A percentile compares a stretch with the other conserved stretches of the same genome.
phyloP scores from a whole-genome alignment of 2,329 filamentous ascomycete genomes.

The Cadophora luteo-olivacea region DNA sequence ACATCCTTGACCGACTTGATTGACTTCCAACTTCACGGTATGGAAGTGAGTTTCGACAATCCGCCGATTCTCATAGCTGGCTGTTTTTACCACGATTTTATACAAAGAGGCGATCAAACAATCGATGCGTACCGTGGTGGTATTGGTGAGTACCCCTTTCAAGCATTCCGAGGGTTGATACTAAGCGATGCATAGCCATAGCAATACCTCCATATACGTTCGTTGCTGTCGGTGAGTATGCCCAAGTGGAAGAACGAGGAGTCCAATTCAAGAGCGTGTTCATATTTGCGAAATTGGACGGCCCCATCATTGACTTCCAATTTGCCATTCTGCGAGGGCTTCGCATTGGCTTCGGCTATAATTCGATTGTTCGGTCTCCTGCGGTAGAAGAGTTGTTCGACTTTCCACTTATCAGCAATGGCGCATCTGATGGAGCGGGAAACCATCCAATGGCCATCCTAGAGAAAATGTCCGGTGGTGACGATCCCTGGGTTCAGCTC shows the following conservation, averaged over 20 bases:
- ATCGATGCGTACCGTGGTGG: constrained; percentile 37
- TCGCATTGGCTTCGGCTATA: constrained; percentile 50
- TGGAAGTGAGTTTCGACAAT: constrained; percentile 45
- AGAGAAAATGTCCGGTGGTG: constrained; percentile 6
- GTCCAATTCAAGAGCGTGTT: constrained; percentile 43
- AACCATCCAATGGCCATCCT: constrained; percentile 21
- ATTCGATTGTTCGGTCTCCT: constrained; percentile 46
- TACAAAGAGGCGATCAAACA: constrained; percentile 11
- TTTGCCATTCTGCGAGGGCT: constrained; percentile 49
- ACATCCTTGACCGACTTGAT: constrained; percentile 36
- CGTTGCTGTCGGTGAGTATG: constrained; percentile 51
- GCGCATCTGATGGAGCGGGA: constrained; percentile 14
- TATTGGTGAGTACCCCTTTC: constrained; percentile 44
- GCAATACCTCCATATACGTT: constrained; percentile 47
- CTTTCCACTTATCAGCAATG: constrained; percentile 45
- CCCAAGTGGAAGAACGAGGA: constrained; percentile 29
- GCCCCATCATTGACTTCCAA: constrained; percentile 47
- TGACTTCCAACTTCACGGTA: constrained; percentile 36
- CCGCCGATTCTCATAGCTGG: constrained; percentile 49
- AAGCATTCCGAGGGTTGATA: not conserved
- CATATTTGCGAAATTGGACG: constrained; percentile 48
- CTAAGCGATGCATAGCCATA: constrained; percentile 35
- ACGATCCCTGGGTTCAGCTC: not conserved
- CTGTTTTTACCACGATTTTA: constrained; percentile 42
- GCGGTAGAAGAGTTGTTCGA: constrained; percentile 36